These are phyloP conservation scores for Mrakia hoshinonis DNA, from an alignment of 768 basidiomycete species.

Conservation along the genomic window DNA sequence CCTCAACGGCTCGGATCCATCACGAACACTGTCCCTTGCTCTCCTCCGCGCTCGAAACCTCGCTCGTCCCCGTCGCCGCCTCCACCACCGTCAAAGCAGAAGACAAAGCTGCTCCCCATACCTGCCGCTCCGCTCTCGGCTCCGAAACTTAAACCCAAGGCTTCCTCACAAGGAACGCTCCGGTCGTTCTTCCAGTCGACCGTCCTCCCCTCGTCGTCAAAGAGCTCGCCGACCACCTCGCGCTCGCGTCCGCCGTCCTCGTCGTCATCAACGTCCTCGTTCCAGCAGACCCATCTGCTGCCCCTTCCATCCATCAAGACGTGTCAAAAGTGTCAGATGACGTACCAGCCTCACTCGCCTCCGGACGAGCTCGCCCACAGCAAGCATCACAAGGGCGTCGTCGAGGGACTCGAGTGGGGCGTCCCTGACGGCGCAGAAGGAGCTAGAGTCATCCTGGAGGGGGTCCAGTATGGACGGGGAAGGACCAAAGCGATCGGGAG, in stretches of 20 bases:
- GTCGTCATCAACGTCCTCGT: background rate
- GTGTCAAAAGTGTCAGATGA: constrained; percentile 27
- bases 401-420: constrained; percentile 26
- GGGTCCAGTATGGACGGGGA: constrained; percentile 1
- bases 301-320: constrained; percentile 15
- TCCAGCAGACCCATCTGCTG: constrained; percentile 19
- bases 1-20: background rate
- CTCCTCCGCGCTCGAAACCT: background rate
- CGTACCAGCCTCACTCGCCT: constrained; percentile 12
- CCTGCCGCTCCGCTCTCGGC: background rate
- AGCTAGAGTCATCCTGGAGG: background rate
- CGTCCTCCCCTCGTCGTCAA: background rate
- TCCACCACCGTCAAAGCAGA: background rate
- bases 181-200: constrained; percentile 12
- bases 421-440: background rate
- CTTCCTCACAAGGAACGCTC: background rate
- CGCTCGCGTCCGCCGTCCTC: background rate
- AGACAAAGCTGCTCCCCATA: background rate
- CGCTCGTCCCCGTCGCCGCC: background rate
- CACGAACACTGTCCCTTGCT: background rate
- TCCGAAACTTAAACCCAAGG: background rate
- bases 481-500: constrained; percentile 9
- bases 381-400: constrained; percentile 11
- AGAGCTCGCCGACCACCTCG: background rate
- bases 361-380: constrained; percentile 15